A percentile compares a stretch with the other conserved stretches of the same genome.
phyloP scores from a whole-genome alignment of 495 filamentous ascomycete genomes.

The Articulospora tetracladia region DNA sequence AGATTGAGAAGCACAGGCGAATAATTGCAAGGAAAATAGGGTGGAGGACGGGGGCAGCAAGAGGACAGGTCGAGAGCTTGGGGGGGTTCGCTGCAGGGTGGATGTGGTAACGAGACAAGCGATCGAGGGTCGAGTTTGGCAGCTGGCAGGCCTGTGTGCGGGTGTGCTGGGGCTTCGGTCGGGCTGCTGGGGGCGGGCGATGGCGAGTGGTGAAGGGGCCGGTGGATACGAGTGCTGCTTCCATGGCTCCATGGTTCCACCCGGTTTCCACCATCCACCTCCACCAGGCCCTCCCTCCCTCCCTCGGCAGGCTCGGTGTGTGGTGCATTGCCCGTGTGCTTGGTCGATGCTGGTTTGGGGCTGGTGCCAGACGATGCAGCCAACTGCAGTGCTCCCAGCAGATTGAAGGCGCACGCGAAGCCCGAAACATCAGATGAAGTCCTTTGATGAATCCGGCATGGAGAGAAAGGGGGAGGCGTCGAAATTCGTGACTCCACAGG shows the following conservation, averaged over 20 bases:
- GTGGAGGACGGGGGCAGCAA: conserved; percentile 42
- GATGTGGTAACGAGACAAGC: not conserved
- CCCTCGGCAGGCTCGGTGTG: too few relatives aligned
- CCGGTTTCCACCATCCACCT: too few relatives aligned
- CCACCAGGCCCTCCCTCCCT: too few relatives aligned
- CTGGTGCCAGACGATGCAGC: conserved; percentile 5
- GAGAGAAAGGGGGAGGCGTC: not conserved
- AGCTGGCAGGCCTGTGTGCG: not conserved
- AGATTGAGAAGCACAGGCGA: conserved; percentile 42
- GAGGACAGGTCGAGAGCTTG: not conserved
- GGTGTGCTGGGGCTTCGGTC: not conserved
- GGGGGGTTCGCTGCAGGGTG: not conserved
- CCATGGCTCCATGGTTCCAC: too few relatives aligned
- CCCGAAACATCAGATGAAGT: conserved; percentile 9
- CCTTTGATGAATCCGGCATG: not conserved
- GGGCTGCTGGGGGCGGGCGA: not conserved
- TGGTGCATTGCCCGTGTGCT: not conserved
- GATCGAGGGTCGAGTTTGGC: not conserved
- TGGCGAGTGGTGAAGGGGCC: too few relatives aligned
- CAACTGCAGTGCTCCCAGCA: conserved; percentile 6
- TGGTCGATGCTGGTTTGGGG: not conserved
- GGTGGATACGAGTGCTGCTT: too few relatives aligned
- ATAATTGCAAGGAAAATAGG: conserved; percentile 41
- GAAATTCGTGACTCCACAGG: not conserved
- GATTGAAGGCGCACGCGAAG: conserved; percentile 2